Conservation (phyloP, 179 eudicot genomes). For the Silene noctiflora region DNA sequence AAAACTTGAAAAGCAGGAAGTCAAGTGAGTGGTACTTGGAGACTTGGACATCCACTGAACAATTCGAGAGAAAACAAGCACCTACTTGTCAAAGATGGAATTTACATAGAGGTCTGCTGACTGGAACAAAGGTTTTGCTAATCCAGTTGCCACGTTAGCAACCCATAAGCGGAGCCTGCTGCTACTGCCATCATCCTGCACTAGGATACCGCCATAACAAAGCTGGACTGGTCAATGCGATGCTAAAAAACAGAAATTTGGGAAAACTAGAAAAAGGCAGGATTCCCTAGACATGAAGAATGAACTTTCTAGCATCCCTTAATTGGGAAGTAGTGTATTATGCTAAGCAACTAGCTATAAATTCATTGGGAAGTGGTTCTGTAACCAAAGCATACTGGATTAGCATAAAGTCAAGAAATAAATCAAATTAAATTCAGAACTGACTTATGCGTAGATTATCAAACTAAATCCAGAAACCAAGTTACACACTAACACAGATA, state of each 20-base stretch:
- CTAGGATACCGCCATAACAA: constrained; percentile 16
- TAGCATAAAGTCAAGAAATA: too few species aligned
- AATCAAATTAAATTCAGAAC: neutral
- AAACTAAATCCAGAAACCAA: neutral
- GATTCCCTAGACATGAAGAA: neutral
- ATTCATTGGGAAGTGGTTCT: neutral
- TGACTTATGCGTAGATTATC: too few species aligned
- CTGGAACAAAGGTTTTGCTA: constrained; percentile 76
- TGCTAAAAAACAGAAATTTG: neutral
- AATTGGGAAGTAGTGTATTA: too few species aligned
- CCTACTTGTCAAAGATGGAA: constrained; percentile 89
- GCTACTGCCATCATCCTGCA: constrained; percentile 64
- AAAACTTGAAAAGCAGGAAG: constrained; percentile 45
- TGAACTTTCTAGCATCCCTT: too few species aligned
- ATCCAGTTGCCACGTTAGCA: constrained; percentile 77
- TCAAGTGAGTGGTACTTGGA: constrained; percentile 7
- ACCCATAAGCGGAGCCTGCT: constrained; percentile 81
- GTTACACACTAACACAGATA: neutral
- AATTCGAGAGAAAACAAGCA: constrained; percentile 12
- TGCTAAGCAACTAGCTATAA: neutral
- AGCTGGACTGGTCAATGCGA: constrained; percentile 3
- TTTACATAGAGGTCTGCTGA: constrained; percentile 67
- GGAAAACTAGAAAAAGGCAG: neutral
- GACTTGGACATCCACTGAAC: neutral
- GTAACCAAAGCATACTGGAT: too few species aligned